Evolutionary conservation across 1,284 basidiomycete genomes (phyloP).

Genomic region (Ustilago lituana): DNA sequence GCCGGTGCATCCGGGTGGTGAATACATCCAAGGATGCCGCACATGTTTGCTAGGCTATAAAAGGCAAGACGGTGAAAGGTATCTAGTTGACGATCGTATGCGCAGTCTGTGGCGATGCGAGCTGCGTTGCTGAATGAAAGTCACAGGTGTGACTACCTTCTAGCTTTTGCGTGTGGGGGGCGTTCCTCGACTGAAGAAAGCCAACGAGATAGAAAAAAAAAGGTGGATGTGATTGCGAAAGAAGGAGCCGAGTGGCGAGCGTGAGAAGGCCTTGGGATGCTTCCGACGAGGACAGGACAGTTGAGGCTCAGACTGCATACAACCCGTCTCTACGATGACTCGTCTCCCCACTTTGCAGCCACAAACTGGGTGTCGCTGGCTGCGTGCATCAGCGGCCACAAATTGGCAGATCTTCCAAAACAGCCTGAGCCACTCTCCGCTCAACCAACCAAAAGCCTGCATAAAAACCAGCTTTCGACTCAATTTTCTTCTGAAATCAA

Average conservation of each 20-base stretch:
- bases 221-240: neutral
- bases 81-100: too few species aligned
- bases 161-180: too few species aligned
- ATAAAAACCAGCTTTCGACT: neutral
- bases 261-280: neutral
- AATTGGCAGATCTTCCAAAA: conserved; percentile 22
- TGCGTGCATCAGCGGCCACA: conserved; percentile 1
- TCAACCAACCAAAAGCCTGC: conserved; percentile 26
- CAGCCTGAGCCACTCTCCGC: too few species aligned
- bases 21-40: conserved; percentile 65
- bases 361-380: too few species aligned
- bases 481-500: conserved; percentile 3
- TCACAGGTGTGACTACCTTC: neutral
- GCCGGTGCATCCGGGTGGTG: conserved; percentile 64
- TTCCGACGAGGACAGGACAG: too few species aligned
- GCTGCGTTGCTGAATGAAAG: neutral
- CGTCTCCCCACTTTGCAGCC: conserved; percentile 1
- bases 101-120: too few species aligned
- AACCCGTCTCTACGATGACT: too few species aligned
- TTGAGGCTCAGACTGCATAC: too few species aligned
- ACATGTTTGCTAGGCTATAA: conserved; percentile 44
- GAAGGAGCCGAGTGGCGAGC: neutral
- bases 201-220: neutral
- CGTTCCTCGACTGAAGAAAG: too few species aligned
- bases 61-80: too few species aligned